Percentiles rank a stretch among this genome's conserved stretches.
phyloP scores from a whole-genome alignment of 805 yeast species.

The Monosporozyma solicola region DNA sequence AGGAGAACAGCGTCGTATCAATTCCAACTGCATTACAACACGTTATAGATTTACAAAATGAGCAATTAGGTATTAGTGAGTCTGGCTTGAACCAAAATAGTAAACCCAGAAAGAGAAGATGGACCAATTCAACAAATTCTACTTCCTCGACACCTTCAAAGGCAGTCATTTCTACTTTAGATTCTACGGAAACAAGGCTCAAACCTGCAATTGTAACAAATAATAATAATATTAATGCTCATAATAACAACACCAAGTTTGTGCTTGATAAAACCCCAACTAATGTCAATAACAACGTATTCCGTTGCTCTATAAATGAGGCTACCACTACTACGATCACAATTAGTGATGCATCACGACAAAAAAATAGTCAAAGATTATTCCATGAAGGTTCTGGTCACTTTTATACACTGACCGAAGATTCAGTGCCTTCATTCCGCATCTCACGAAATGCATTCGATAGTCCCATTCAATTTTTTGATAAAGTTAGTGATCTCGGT shows the following conservation, averaged over 20 bases:
- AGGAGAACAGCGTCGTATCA: not conserved
- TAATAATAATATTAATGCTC: not conserved
- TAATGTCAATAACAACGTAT: not conserved
- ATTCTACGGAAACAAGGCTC: not conserved
- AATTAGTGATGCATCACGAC: not conserved
- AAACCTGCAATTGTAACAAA: not conserved
- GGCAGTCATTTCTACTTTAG: not conserved
- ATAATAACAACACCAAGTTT: not conserved
- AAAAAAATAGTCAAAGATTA: not conserved
- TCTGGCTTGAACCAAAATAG: not conserved
- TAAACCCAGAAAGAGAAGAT: not conserved
- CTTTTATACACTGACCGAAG: slow-evolving; percentile 11
- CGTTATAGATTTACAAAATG: not conserved
- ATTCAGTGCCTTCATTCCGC: slow-evolving; percentile 19
- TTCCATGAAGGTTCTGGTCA: slow-evolving; percentile 14
- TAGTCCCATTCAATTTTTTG: slow-evolving; percentile 17
- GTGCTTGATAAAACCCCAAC: not conserved
- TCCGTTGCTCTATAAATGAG: not conserved
- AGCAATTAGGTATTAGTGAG: not conserved
- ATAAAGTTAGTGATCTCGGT: slow-evolving; percentile 17
- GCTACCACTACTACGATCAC: not conserved
- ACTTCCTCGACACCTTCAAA: not conserved
- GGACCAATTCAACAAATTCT: not conserved
- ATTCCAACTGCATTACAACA: slow-evolving; percentile 1
- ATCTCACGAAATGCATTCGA: slow-evolving; percentile 9